Conservation (phyloP, 2,329 filamentous ascomycete genomes). For the Botrytis tulipae region DNA sequence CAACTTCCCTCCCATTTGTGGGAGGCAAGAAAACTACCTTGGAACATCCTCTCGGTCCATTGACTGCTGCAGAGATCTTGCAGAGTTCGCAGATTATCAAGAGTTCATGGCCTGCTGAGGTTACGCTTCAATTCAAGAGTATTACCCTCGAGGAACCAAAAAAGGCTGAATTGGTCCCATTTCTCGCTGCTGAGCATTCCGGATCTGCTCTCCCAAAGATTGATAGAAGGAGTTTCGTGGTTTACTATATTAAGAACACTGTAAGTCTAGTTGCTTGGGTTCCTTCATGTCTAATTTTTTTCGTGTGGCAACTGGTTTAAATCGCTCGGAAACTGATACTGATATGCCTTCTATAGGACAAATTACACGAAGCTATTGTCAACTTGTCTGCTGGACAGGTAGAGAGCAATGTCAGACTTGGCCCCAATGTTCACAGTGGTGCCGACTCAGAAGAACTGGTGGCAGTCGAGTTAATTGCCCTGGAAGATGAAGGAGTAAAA, state of each 20-base stretch:
- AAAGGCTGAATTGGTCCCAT: slow-evolving; percentile 52
- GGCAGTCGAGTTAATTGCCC: slow-evolving; percentile 53
- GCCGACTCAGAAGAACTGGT: slow-evolving; percentile 61
- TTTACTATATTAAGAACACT: slow-evolving; percentile 60
- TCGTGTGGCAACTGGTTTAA: not conserved
- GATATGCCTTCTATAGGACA: slow-evolving; percentile 45
- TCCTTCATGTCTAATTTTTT: not conserved
- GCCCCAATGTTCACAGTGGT: slow-evolving; percentile 56
- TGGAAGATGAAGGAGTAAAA: slow-evolving; percentile 56
- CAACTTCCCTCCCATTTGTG: slow-evolving; percentile 30
- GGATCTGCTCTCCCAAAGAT: slow-evolving; percentile 44
- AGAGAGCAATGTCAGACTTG: slow-evolving; percentile 57
- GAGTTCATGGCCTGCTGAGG: slow-evolving; percentile 53
- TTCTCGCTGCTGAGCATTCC: slow-evolving; percentile 49
- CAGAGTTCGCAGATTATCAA: slow-evolving; percentile 50
- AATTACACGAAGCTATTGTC: slow-evolving; percentile 58
- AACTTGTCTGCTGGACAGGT: slow-evolving; percentile 52
- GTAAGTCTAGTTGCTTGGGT: slow-evolving; percentile 41
- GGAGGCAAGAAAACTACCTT: slow-evolving; percentile 29
- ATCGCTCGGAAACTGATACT: not conserved
- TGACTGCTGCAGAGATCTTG: slow-evolving; percentile 57
- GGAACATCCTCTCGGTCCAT: slow-evolving; percentile 58
- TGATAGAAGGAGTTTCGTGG: slow-evolving; percentile 52
- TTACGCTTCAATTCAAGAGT: slow-evolving; percentile 59
- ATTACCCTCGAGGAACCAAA: slow-evolving; percentile 59